These are phyloP conservation scores for Cyphellophora europaea DNA, from an alignment of 2,329 filamentous ascomycete species.

Conservation along the genomic window DNA sequence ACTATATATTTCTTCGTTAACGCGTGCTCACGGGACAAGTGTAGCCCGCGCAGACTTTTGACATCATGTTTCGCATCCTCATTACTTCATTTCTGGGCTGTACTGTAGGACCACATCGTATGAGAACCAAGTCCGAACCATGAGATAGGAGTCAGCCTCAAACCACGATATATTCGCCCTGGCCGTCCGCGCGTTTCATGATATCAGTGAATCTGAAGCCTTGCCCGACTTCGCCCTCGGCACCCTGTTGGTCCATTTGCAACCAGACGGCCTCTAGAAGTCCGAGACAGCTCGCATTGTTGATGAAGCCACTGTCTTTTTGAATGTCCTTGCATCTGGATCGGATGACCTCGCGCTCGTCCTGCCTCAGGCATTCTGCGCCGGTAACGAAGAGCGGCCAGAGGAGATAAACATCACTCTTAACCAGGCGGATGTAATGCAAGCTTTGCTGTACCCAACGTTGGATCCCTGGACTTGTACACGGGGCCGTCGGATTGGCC, in stretches of 20 bases:
- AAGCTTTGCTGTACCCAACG: slow-evolving; percentile 73
- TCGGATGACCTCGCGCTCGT: slow-evolving; percentile 70
- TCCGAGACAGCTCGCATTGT: slow-evolving; percentile 78
- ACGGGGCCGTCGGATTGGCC: slow-evolving; percentile 64
- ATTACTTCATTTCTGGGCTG: no score
- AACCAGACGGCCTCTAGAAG: slow-evolving; percentile 78
- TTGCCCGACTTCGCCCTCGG: not conserved
- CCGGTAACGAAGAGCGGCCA: slow-evolving; percentile 91
- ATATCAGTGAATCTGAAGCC: slow-evolving; percentile 28
- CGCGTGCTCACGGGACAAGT: no score
- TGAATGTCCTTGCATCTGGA: slow-evolving; percentile 78
- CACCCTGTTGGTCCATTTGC: slow-evolving; percentile 5
- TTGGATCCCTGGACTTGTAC: slow-evolving; percentile 69
- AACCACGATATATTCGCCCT: slow-evolving; percentile 31
- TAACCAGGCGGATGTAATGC: slow-evolving; percentile 71
- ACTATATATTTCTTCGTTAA: no score
- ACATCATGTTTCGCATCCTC: no score
- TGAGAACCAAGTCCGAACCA: no score
- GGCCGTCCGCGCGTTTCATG: slow-evolving; percentile 27
- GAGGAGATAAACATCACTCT: slow-evolving; percentile 77
- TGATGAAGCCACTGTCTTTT: slow-evolving; percentile 82
- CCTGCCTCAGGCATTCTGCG: slow-evolving; percentile 75
- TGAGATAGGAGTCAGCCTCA: no score
- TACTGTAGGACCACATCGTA: no score
- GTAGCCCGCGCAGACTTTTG: no score